Evolutionary conservation across 345 rosid genomes (phyloP), one percentile per base, ranked within the genome.

Genomic region (Citrus inodora): DNA sequence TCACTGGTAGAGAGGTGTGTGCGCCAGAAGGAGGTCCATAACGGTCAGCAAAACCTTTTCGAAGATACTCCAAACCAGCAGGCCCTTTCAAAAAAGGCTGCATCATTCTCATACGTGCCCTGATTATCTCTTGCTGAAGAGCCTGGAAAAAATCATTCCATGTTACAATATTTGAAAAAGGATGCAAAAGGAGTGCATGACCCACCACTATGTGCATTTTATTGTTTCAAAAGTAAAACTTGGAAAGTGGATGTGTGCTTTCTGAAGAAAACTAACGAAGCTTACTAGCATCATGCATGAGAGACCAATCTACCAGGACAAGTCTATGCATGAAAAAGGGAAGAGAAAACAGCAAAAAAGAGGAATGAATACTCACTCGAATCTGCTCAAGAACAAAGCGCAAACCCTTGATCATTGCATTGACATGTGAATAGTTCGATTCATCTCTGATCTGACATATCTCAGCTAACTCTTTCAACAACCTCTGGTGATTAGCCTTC

Each of bases 321-420:
- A 25, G 33, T 42, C 48, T 10, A 42, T 42, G 14, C 4, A 42
- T 42, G 3, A 10, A 46, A n/a, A 7, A 27, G 28, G 9, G 37
- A 7, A 61, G 63, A 11, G 48, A n/a, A 33, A 46, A 48, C 30
- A 22, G 25, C 13, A 9, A 33, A 56, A 30, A 30, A 38, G 25
- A 42, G 16, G 5, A 24, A 74, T 8, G 13, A 28, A 62, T 8
- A 65, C 75, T 78, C 61, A 96, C 99, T 97, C 89, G 97, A 85
- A 92, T 90, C 88, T 94, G 92, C 86, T 90, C 92, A 30, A 96
- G 86, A 65, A 90, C 86, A 85, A 94, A 94, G 22, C 93, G 92
- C 55, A 96, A 87, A 40, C 99, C 99, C 86, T 81, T 89, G 40
- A 92, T 85, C 87, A 94, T 87, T 67, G 93, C 94, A 63, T 87